phyloP scores from a whole-genome alignment of 371 early-diverging fungal species.

The Amoeboaphelidium protococcarum region DNA sequence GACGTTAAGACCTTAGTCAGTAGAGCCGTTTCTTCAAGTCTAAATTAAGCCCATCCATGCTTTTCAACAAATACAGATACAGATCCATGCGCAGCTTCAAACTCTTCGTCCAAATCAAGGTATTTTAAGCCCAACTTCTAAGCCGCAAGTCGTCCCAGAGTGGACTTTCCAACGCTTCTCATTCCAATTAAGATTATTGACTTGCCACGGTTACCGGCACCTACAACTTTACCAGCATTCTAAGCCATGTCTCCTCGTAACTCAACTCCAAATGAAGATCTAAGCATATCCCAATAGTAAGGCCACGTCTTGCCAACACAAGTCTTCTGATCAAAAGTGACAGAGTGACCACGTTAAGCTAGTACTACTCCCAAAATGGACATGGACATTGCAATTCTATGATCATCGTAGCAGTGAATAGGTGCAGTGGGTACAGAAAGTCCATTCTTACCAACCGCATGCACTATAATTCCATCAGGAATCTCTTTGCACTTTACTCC shows the following conservation, averaged over 20 bases:
- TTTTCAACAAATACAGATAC: conserved; percentile 47
- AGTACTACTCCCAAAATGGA: conserved; percentile 51
- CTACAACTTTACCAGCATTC: neutral
- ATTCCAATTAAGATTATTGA: conserved; percentile 67
- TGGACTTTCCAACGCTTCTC: conserved; percentile 89
- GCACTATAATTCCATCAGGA: conserved; percentile 71
- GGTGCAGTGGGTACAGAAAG: conserved; percentile 5
- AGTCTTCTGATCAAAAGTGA: conserved; percentile 60
- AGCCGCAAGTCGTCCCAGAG: conserved; percentile 49
- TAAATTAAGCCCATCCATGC: conserved; percentile 74
- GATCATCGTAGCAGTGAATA: conserved; percentile 73
- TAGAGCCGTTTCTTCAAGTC: conserved; percentile 37
- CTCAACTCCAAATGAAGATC: conserved; percentile 37
- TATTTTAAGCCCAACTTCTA: conserved; percentile 32
- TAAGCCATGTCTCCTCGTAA: too few relatives aligned
- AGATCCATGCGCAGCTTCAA: conserved; percentile 38
- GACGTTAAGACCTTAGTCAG: conserved; percentile 19
- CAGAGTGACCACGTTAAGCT: conserved; percentile 22
- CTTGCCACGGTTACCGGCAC: neutral
- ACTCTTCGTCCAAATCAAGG: conserved; percentile 62
- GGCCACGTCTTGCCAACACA: conserved; percentile 98
- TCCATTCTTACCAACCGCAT: conserved; percentile 12
- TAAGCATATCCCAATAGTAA: conserved; percentile 87
- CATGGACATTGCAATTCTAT: conserved; percentile 91
- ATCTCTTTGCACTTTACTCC: conserved; percentile 58